Conservation (phyloP, 495 filamentous ascomycete genomes). For the Penicillium riverlandense region DNA sequence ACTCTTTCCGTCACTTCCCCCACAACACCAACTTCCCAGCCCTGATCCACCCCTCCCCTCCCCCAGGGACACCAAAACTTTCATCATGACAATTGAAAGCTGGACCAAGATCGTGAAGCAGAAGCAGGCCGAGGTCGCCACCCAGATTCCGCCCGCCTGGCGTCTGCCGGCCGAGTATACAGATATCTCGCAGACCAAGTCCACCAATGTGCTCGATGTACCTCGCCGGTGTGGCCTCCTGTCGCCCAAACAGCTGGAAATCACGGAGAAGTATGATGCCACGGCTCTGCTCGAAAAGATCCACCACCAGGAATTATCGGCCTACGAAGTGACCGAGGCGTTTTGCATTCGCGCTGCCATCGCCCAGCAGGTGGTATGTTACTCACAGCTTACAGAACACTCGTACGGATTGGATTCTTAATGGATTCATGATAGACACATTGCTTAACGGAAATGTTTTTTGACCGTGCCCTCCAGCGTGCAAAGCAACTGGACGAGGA, state of each 20-base stretch:
- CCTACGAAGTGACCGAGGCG: slow-evolving; percentile 40
- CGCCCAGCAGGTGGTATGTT: slow-evolving; percentile 43
- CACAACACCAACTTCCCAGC: neutral
- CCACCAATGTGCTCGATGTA: slow-evolving; percentile 23
- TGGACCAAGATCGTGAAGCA: slow-evolving; percentile 17
- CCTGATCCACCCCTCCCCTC: neutral
- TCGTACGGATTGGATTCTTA: neutral
- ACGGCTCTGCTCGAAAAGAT: slow-evolving; percentile 23
- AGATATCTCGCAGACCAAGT: slow-evolving; percentile 1
- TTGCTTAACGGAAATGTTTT: slow-evolving; percentile 57
- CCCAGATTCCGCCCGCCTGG: slow-evolving; percentile 40
- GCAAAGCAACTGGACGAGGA: slow-evolving; percentile 32
- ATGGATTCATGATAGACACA: slow-evolving; percentile 22
- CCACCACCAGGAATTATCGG: neutral
- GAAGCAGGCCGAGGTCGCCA: slow-evolving; percentile 31
- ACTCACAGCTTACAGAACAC: neutral
- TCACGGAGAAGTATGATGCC: slow-evolving; percentile 48
- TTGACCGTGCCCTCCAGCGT: slow-evolving; percentile 26
- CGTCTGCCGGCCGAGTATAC: slow-evolving; percentile 14
- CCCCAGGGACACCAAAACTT: too few species aligned
- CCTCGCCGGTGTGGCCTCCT: slow-evolving; percentile 39
- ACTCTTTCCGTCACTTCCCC: neutral
- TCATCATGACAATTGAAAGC: slow-evolving; percentile 8
- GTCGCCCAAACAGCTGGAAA: slow-evolving; percentile 38
- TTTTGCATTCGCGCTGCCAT: slow-evolving; percentile 50